Evolutionary conservation across 352 stramenopile species (phyloP), one percentile per base, ranked within the genome.

Genomic region (Globisporangium solare): DNA sequence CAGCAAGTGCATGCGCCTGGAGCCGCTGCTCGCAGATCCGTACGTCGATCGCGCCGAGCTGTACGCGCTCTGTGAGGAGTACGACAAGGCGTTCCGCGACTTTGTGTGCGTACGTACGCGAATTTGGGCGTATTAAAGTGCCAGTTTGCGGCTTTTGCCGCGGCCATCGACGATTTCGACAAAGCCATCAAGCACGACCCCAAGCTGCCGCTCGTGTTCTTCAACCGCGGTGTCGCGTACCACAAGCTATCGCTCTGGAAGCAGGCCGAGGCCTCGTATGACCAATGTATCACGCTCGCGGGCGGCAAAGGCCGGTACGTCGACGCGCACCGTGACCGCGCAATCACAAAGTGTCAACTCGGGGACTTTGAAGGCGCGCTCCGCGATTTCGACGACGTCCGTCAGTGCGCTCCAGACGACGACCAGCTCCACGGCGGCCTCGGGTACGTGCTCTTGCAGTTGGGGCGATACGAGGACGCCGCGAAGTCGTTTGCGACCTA

Each of bases 61-160:
- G 20, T 82, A 82, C n/a, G 60, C 74, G 0, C 56, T 89, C 2
- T 71, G 67, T 7, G 82, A 87, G 22, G 78, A 89, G 17, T 90
- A 79, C 47, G 70, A 75, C 39, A 64, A 64, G 22, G 82, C 82
- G 10, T 90, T 89, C 54, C 65, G 66, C 17, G 82, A 90, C 49
- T 77, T 88, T 37, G 64, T 21, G 66, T 69, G 27, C 71, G 80
- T 18, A 79, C 82, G 21, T 67, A 82, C 35, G 58, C 90, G 43
- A 86, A 80, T 56, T 43, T 81, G 4, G 82, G 82, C 22, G 68
- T 92, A n/a, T 65, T 92, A n/a, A 87, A 92, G 52, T 89, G 82
- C 18, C 79, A 86, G n/a, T 88, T 92, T 48, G 56, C 65, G 17
- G 68, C 69, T 4, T 88, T 80, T 47, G 78, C 82, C 2, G 51